Base-by-base conservation (phyloP, 495 filamentous ascomycete species). In the Xylaria intraflava region DNA sequence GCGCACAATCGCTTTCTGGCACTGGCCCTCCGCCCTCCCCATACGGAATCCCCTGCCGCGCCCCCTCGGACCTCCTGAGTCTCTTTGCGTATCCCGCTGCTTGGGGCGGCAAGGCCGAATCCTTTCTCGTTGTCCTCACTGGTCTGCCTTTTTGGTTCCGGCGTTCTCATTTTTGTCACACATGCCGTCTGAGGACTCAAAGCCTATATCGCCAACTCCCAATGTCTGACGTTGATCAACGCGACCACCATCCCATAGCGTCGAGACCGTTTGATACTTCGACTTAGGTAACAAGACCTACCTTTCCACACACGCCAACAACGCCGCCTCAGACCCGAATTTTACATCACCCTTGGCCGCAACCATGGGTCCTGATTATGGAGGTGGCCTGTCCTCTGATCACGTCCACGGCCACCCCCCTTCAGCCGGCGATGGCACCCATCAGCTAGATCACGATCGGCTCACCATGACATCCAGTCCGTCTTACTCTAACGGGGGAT, bases 391-490 rank as follows among this genome's bases (percentile, higher is more conserved):
- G 43, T 31, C 60, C 55, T 59, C 58, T 49, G 65, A 68, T 55
- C 65, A 61, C 43, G 56, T 64, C 50, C 65, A 68, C 46, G 60
- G 62, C 29, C 65, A 65, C 31, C 62, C 65, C 38, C 50, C 60
- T 38, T 54, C 55, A 39, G 54, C 60, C 51, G 56, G 56, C 56
- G 62, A 58, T 6, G 19, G 50, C 23, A 54, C 43, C 43, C 68
- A 71, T 48, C 66, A 66, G 42, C 62, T 65, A 36, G 69, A 73
- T 11, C 62, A 65, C 33, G 71, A 73, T 19, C 59, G 62, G 46
- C 44, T 59, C n/a, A 66, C 59, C 51, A 62, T 69, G 46, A 68
- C 69, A 1, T 65, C 68, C 33, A 68, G 66, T 9, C 62, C 66
- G 20, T 61, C 69, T 17, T 69, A 66, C n/a, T 62, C 64, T 27